phyloP scores from a whole-genome alignment of 306 rosid species.

The Rosa chinensis region DNA sequence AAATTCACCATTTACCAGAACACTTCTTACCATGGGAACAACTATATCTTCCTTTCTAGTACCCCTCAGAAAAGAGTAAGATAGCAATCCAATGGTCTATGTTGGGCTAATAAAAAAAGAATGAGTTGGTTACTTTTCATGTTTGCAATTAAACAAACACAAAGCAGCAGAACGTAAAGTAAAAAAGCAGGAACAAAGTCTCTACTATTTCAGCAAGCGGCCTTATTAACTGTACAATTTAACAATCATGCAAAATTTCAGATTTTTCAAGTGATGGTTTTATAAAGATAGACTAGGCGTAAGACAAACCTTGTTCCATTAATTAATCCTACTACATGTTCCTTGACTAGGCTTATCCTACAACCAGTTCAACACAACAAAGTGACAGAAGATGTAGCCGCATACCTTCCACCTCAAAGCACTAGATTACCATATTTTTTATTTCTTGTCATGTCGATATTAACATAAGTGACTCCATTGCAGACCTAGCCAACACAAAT shows the following conservation, averaged over 20 bases:
- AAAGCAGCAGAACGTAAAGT: not conserved
- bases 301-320: constrained; percentile 56
- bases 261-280: no score
- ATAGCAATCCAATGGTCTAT: constrained; percentile 86
- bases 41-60: constrained; percentile 88
- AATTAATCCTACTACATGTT: not conserved
- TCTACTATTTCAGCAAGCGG: not conserved
- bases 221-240: not conserved
- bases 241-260: not conserved
- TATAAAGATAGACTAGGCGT: not conserved
- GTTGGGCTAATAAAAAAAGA: constrained; percentile 48
- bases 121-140: constrained; percentile 23
- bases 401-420: constrained; percentile 75
- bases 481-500: constrained; percentile 52
- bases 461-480: constrained; percentile 77
- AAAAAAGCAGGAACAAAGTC: not conserved
- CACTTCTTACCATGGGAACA: constrained; percentile 80
- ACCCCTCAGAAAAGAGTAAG: constrained; percentile 81
- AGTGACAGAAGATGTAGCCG: not conserved
- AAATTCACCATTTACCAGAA: not conserved
- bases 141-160: not conserved
- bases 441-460: constrained; percentile 62
- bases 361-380: not conserved
- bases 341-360: constrained; percentile 16
- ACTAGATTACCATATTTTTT: constrained; percentile 64